Conservation (phyloP, 2,329 filamentous ascomycete species). For the Trichophyton equinum region DNA sequence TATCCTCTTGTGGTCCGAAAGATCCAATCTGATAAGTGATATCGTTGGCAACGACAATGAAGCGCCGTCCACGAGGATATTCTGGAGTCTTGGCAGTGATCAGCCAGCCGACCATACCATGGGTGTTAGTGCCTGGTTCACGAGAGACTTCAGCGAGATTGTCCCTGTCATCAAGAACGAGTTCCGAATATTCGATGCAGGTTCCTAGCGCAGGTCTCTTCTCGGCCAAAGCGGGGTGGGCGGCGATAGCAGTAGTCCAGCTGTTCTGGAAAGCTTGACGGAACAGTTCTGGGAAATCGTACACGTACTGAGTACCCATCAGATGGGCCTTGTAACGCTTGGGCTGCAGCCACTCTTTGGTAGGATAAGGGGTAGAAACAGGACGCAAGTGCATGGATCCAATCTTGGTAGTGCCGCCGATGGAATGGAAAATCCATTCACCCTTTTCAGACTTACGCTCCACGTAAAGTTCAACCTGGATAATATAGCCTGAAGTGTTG, state of each 20-base stretch:
- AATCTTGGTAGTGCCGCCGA: constrained; percentile 87
- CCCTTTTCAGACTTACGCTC: constrained; percentile 97
- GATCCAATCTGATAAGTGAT: constrained; percentile 99
- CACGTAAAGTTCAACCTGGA: constrained; percentile 93
- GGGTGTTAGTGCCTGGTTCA: constrained; percentile 86
- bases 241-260: constrained; percentile 66
- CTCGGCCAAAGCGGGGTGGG: constrained; percentile 59
- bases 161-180: constrained; percentile 89
- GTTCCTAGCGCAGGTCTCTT: constrained; percentile 77
- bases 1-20: constrained; percentile 91
- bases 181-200: constrained; percentile 85
- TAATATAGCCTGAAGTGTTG: constrained; percentile 96
- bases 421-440: constrained; percentile 97
- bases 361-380: constrained; percentile 84
- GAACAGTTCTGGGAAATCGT: constrained; percentile 99
- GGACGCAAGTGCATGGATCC: constrained; percentile 88
- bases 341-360: constrained; percentile 96
- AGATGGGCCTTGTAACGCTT: constrained; percentile 99
- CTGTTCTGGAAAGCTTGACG: constrained; percentile 93
- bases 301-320: constrained; percentile 98
- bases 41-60: constrained; percentile 96
- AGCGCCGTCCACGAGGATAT: constrained; percentile 81
- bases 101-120: constrained; percentile 98
- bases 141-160: constrained; percentile 85
- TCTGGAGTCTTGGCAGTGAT: constrained; percentile 90